Evolutionary conservation across 108 stramenopile species (phyloP), one percentile per base, ranked within the genome.

Genomic region (Conticribra weissflogii): DNA sequence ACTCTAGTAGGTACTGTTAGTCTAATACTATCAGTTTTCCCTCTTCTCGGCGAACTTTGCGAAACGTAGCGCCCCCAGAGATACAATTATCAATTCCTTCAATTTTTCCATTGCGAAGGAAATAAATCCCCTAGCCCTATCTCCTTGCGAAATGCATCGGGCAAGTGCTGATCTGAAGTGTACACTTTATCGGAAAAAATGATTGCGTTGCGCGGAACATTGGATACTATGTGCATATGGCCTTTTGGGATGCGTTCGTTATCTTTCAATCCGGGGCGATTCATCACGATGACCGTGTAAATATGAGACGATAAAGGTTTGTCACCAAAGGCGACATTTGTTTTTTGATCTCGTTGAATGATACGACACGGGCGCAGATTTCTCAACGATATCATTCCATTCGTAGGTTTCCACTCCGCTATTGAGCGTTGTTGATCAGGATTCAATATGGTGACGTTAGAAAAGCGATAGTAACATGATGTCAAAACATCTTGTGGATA

Each of bases 91-190:
- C n/a, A n/a, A n/a, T n/a, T n/a, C n/a, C n/a, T n/a, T n/a, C n/a
- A 57, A 17, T 57, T 25, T 27, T 29, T 57, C 29, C 56, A 27
- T 24, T 28, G 56, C 8, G 27, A 57, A 57, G 56, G 25, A 4
- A 57, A 57, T 28, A 57, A 28, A 66, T 84, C 86, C 1, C 81
- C 83, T 18, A 87, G 75, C 19, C 63, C 46, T 50, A 83, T 84
- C 19, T 79, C 65, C 47, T 87, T 81, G 0, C 86, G 83, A 73
- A 87, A 87, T 17, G 81, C 80, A 61, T 83, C 73, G 5, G 27
- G 28, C 33, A 82, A 56, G 66, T 76, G 82, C 33, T 72, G 32
- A 50, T 87, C 86, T n/a, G 78, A 44, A 9, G 81, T 76, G 17
- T 78, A 78, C 4, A 63, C n/a, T 56, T 74, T 72, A 63, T 85